phyloP scores from a whole-genome alignment of 805 yeast genomes.

The Barnettozyma californica region DNA sequence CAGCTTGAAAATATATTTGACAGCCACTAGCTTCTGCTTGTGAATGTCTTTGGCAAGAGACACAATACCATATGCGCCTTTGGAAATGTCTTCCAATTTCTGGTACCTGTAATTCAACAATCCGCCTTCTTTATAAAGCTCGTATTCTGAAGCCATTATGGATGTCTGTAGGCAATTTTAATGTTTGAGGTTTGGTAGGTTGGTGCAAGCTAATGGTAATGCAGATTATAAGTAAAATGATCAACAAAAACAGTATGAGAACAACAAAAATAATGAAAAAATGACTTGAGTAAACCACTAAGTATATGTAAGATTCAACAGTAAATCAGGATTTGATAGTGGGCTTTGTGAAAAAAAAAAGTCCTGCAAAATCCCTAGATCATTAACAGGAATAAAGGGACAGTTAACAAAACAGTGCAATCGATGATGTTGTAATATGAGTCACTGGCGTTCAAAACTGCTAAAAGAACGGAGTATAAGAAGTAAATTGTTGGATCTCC shows the following conservation, averaged over 20 bases:
- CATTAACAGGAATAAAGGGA: not conserved
- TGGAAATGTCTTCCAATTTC: slow-evolving; percentile 71
- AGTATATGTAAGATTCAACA: not conserved
- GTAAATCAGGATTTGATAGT: not conserved
- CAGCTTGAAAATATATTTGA: slow-evolving; percentile 72
- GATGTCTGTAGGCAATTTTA: not conserved
- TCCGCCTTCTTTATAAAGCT: slow-evolving; percentile 39
- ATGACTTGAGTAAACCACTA: too few species aligned
- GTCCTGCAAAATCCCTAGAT: not conserved
- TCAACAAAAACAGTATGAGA: not conserved
- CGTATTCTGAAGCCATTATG: slow-evolving; percentile 27
- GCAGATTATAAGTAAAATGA: not conserved
- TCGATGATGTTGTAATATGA: slow-evolving; percentile 1
- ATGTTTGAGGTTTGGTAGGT: not conserved
- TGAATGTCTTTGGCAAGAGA: slow-evolving; percentile 71
- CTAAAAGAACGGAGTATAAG: not conserved
- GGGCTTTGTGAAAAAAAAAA: not conserved
- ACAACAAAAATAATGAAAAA: too few species aligned
- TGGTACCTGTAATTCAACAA: slow-evolving; percentile 59
- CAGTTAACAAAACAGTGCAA: not conserved
- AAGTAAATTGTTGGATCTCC: not conserved
- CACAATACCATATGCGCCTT: slow-evolving; percentile 92
- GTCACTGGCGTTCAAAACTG: not conserved
- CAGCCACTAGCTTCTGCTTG: slow-evolving; percentile 61
- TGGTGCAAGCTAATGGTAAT: not conserved